Base-by-base conservation (phyloP, 768 basidiomycete species). In the Lyophyllum atratum region DNA sequence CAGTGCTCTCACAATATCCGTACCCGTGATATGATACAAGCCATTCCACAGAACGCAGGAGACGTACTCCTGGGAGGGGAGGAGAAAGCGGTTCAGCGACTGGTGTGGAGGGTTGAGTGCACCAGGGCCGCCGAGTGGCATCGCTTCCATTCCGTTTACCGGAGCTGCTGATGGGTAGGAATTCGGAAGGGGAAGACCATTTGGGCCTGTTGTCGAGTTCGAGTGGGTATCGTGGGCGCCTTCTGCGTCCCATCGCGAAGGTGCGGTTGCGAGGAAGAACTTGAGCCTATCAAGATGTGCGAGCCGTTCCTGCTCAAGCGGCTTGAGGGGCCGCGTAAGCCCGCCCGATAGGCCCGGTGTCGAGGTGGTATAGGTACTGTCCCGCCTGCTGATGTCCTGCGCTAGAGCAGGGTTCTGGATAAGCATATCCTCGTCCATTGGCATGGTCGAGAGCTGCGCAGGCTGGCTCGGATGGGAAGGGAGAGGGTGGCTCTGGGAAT, bases 11-110 rank as follows among this genome's bases (percentile, higher is more conserved):
- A 98, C 95, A 68, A 98, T 97, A 74, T 98, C 95, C 6, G 95
- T 98, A 29, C 95, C 95, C 2, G 95, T 96, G 73, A 98, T 93
- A 68, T 96, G 92, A 68, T 93, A 95, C 29, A 92, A 80, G 7
- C 93, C 89, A 49, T 87, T 85, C 95, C 95, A 98, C 17, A 93
- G 81, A 10, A 97, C 91, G 68, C 95, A 98, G 5, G 90, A 86
- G 40, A 98, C 92, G 65, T 87, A 89, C 70, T 92, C 95, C 49
- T 90, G 86, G 55, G 89, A 85, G 0, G 95, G 95, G 15, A 98
- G 83, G 37, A 87, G 80, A 72, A 97, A 97, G 28, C 93, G 83
- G 65, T 92, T 90, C 66, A 97, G 83, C 24, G 85, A 85, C 6
- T 90, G 90, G 68, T 93, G 91, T 1, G 83, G 74, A n/a, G 80